Base-by-base conservation (phyloP, 495 filamentous ascomycete species). In the Alectoria sarmentosa region DNA sequence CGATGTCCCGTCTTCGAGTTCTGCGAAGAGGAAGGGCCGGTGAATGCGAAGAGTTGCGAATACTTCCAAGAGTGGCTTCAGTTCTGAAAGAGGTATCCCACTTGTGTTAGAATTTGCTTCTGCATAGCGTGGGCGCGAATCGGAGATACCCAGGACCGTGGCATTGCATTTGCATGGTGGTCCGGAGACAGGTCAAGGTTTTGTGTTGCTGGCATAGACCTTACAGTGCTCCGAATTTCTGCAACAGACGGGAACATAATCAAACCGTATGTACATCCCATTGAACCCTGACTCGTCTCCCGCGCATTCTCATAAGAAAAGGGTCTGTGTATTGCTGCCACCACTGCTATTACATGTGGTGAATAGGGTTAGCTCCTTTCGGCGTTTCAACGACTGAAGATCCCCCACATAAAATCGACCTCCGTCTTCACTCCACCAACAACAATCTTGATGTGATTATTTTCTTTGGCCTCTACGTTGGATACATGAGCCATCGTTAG, bases 1-100 rank as follows among this genome's bases (percentile, higher is more conserved):
- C 79, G 84, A 66, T 98, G 94, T 73, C 94, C 95, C 0, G 94
- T 97, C n/a, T 95, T 96, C 76, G 84, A 88, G 46, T 78, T 96
- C 26, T 98, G 94, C 74, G 88, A 88, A 57, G 90, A 94, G 61
- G 91, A 88, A 9, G 92, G 91, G 2, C 88, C 89, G 13, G 90
- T 98, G 41, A 94, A 87, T 72, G 90, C 94, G 2, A 88, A 86
- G 62, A 96, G 83, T 58, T 98, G 94, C 73, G 88, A 91, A 49
- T 98, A 98, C 70, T 97, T 95, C 71, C 80, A 86, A 61, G 82
- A 86, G 6, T 98, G 93, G 93, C 74, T 96, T 41, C 49, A 72
- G 70, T 13, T 55, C 34, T 68, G 58, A 66, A 41, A 5, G n/a
- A n/a, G n/a, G 48, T 32, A 5, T 8, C 1, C 1, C 13, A 14